Evolutionary conservation across 768 basidiomycete species (phyloP).

Genomic region (Boletus vinaceobasis): DNA sequence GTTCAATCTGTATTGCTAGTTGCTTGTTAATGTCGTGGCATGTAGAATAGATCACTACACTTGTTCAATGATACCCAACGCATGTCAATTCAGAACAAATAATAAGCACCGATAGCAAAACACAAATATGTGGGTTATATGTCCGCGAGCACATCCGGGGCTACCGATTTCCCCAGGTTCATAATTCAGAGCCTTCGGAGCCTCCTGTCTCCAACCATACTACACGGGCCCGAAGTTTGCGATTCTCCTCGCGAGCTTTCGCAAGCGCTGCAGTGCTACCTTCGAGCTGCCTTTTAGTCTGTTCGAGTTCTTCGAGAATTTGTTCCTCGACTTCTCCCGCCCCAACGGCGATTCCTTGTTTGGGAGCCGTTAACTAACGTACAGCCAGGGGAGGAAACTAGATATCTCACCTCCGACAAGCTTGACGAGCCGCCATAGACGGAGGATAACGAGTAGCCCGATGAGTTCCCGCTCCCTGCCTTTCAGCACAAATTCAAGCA

Average conservation of each 20-base stretch:
- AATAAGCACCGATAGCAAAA: constrained; percentile 1
- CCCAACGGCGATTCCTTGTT: constrained; percentile 68
- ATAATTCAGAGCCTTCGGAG: constrained; percentile 32
- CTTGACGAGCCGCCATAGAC: constrained; percentile 79
- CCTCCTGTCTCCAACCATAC: constrained; percentile 33
- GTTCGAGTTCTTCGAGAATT: constrained; percentile 43
- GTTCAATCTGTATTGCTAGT: constrained; percentile 13
- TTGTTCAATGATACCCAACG: constrained; percentile 7
- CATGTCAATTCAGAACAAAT: constrained; percentile 11
- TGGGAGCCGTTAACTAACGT: not conserved
- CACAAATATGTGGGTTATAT: constrained; percentile 8
- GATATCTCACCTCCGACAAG: constrained; percentile 52
- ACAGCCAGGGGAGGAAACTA: not conserved
- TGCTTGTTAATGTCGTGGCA: not conserved
- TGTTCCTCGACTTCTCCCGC: constrained; percentile 69
- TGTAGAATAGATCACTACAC: constrained; percentile 1
- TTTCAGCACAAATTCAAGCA: constrained; percentile 64
- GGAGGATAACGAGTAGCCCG: constrained; percentile 65
- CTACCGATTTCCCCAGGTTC: constrained; percentile 16
- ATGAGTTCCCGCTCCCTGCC: constrained; percentile 72
- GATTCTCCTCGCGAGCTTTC: constrained; percentile 51
- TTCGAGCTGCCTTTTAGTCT: constrained; percentile 48
- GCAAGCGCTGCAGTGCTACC: constrained; percentile 42
- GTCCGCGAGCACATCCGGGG: constrained; percentile 11
- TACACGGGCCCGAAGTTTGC: constrained; percentile 44